phyloP scores from a whole-genome alignment of 176 grass and related monocot genomes.

The Panicum miliaceum region DNA sequence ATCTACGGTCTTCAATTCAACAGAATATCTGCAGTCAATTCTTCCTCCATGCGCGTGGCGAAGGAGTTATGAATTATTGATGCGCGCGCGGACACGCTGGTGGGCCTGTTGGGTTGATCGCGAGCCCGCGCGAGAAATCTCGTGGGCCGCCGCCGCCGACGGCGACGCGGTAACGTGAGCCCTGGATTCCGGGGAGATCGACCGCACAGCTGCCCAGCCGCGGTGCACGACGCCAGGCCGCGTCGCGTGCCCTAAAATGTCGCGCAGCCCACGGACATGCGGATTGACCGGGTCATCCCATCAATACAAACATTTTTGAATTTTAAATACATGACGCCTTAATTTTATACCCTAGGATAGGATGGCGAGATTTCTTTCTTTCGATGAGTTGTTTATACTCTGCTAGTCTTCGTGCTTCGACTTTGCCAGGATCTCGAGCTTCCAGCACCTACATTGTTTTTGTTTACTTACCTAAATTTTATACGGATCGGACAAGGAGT shows the following conservation, averaged over 20 bases:
- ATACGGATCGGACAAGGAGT: neutral
- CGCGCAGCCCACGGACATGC: neutral
- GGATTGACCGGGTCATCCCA: neutral
- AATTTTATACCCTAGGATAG: neutral
- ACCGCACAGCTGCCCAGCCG: neutral
- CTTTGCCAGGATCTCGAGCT: neutral
- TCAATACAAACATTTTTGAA: neutral
- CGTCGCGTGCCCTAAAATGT: constrained; percentile 10
- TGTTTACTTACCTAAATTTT: neutral
- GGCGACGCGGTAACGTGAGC: constrained; percentile 18
- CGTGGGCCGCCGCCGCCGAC: neutral
- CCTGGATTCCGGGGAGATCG: neutral
- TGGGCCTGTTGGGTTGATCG: neutral
- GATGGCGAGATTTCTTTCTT: neutral
- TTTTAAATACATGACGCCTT: neutral
- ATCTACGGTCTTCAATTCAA: neutral
- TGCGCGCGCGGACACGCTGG: neutral
- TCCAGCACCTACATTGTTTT: neutral
- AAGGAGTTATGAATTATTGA: neutral
- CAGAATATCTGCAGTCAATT: neutral
- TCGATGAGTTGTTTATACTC: neutral
- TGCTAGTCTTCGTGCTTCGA: neutral
- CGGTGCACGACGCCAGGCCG: neutral
- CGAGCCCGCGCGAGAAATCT: neutral
- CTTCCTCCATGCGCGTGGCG: neutral